Evolutionary conservation across 1,284 basidiomycete species (phyloP), one percentile per base, ranked within the genome.

Genomic region (Ceratobasidium papillatum): DNA sequence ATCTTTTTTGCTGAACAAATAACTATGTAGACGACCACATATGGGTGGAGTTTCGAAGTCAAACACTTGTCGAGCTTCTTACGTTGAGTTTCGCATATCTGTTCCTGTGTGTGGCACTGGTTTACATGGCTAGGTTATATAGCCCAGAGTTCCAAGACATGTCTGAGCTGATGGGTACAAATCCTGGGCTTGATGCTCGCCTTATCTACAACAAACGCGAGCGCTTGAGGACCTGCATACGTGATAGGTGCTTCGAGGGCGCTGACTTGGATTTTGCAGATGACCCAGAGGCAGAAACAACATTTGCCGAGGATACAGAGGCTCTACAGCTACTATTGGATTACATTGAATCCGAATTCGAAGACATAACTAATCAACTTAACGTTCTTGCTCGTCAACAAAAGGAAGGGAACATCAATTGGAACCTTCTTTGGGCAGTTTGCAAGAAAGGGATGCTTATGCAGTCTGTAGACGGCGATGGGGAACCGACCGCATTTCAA

Each of bases 31-130:
- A 38, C 22, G 64, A 51, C 17, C 64, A 66, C n/a, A 54, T 66
- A 12, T 66, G 64, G 64, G 51, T 66, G 7, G 64, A 66, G 17
- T 52, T 66, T 22, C 64, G 64, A 22, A 66, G 64, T 32, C 27
- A 52, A 25, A 11, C 64, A 51, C 32, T 66, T 25, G 27, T 34
- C 27, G 17, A 52, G 4, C 45, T 66, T 14, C 47, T 52, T 14
- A 25, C 27, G 64, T 66, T 17, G 3, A 45, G 47, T 12, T 38
- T 8, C 25, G 7, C 8, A 27, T 19, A 25, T 1, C 30, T 34
- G 32, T 27, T 8, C 25, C 12, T 27, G 19, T 27, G 19, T 27
- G 25, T 3, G 5, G 3, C 19, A 3, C 8, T 8, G 9, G 19
- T 32, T 17, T 17, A 56, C 32, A 36, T 32, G 17, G n/a, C 34